Percentiles rank a stretch among this genome's conserved stretches.
Evolutionary conservation across 495 filamentous ascomycete species (phyloP).

Genomic region (Penicillium egyptiacum): DNA sequence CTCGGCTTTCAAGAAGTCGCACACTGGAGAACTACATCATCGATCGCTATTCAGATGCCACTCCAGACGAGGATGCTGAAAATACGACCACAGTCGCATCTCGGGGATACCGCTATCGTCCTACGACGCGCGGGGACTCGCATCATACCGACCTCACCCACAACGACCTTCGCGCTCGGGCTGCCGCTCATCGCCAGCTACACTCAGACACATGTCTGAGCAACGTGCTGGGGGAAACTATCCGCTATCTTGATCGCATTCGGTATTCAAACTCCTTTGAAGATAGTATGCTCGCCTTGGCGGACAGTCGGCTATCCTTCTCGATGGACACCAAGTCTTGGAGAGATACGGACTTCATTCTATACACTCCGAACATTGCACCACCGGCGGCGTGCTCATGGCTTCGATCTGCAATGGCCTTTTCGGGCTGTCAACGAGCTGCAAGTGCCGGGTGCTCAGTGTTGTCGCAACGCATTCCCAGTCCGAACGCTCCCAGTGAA

Average conservation of each 20-base stretch:
- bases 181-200: constrained; percentile 52
- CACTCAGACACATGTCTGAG: constrained; percentile 47
- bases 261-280: constrained; percentile 56
- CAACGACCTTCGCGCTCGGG: constrained; percentile 46
- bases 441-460: constrained; percentile 33
- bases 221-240: constrained; percentile 57
- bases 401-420: constrained; percentile 63
- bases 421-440: constrained; percentile 61
- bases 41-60: constrained; percentile 39
- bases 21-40: constrained; percentile 50
- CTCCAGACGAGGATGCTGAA: constrained; percentile 39
- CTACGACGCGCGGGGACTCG: constrained; percentile 33
- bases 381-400: constrained; percentile 62
- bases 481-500: constrained; percentile 28
- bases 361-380: constrained; percentile 55
- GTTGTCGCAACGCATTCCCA: constrained; percentile 32
- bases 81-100: constrained; percentile 25
- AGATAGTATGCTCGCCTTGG: constrained; percentile 55
- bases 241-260: constrained; percentile 64
- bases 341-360: constrained; percentile 60
- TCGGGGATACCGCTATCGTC: constrained; percentile 41
- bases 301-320: constrained; percentile 49
- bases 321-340: constrained; percentile 42
- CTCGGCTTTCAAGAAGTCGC: constrained; percentile 44
- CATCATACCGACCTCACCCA: constrained; percentile 36